Evolutionary conservation across 176 grass and related monocot genomes (phyloP), one percentile per base, ranked within the genome.

Genomic region (Eleusine indica): DNA sequence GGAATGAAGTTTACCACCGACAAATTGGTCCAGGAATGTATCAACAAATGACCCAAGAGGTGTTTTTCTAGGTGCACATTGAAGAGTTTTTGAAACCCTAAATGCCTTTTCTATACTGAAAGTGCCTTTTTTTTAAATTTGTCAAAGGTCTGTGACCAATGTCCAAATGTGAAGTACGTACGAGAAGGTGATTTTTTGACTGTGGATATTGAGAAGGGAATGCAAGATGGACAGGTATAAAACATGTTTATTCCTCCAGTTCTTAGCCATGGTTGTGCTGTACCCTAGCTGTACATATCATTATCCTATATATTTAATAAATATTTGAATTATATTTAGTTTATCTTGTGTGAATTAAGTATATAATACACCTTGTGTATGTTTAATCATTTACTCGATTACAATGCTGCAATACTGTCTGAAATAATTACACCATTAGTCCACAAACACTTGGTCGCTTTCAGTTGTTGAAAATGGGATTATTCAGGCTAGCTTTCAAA

Each of bases 21-120:
- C 96, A 99, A 84, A 99, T 99, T 81, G 96, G 89, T 73, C 96
- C 93, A 76, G 96, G 96, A 94, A 99, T 99, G 96, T 99, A 89
- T 82, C 96, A 99, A 79, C 96, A 99, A 68, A 94, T 99, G 96
- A 96, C 96, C 8, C 89, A 99, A 78, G 91, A 96, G 91, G 96
- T 99, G 84, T 53, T 74, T 68, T 77, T 38, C 52, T 58, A 52
- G 16, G n/a, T 82, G 4, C 21, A 35, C 35, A 53, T 16, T 87
- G 37, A 42, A 68, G 51, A 17, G 40, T 74, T 12, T 65, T 72
- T 69, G 51, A 52, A 39, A 60, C 15, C 13, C 37, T 43, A 43
- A 4, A 21, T 61, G 1, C 1, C 16, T 78, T 63, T 39, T 10
- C 2, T 81, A 5, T 68, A 71, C 32, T 82, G 29, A 54, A 15